A percentile compares a stretch with the other conserved stretches of the same genome.
These are phyloP conservation scores for Zygosaccharomyces gambellarensis DNA, from an alignment of 805 yeast species.

Conservation along the genomic window DNA sequence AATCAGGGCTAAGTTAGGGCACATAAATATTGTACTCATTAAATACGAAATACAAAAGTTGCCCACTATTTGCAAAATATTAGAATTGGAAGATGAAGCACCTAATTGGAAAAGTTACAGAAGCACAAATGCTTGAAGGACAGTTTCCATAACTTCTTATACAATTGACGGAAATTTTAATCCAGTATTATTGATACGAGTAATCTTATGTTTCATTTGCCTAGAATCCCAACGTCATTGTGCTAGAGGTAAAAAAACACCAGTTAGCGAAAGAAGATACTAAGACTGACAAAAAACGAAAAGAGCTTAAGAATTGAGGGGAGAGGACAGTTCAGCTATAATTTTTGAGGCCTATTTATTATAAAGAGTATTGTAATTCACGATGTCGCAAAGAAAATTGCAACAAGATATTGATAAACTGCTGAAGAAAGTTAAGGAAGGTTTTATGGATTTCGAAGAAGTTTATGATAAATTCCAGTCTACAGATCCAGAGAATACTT, in stretches of 20 bases:
- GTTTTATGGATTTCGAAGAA: conserved; percentile 77
- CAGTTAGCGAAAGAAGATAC: neutral
- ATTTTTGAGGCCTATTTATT: neutral
- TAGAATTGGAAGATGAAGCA: neutral
- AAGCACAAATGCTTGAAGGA: neutral
- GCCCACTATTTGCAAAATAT: neutral
- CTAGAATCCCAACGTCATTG: neutral
- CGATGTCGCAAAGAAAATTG: conserved; percentile 45
- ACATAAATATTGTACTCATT: neutral
- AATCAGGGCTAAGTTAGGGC: neutral
- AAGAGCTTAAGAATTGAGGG: neutral
- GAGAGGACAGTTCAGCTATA: neutral
- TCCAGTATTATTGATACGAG: neutral
- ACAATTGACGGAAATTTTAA: neutral
- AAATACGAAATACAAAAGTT: neutral
- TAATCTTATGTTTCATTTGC: neutral
- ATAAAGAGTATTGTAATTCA: neutral
- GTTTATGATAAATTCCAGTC: conserved; percentile 79
- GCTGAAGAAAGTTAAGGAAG: conserved; percentile 88
- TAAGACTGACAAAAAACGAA: neutral
- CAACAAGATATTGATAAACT: conserved; percentile 85
- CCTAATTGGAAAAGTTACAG: neutral
- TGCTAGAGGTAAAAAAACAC: neutral
- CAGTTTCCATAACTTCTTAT: neutral
- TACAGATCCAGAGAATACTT: conserved; percentile 60